Evolutionary conservation across 345 rosid species (phyloP).

Genomic region (Eucalyptus pauciflora): DNA sequence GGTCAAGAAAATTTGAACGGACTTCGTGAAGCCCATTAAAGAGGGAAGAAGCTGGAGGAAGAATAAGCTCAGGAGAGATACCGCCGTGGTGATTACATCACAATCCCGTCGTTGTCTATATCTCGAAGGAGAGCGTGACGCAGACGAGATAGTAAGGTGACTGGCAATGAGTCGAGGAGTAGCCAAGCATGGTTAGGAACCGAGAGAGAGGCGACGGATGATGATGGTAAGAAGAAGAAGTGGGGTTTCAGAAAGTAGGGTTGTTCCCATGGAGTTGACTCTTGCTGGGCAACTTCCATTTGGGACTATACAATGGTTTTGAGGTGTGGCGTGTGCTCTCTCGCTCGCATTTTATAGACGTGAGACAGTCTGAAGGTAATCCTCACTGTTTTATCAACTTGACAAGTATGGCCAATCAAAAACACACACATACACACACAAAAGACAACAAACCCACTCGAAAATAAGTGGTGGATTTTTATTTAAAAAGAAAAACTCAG

Average conservation of each 20-base stretch:
- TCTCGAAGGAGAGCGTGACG: not conserved
- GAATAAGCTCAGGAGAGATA: conserved; percentile 75
- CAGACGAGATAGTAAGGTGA: not conserved
- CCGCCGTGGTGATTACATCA: conserved; percentile 1
- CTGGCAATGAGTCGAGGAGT: not conserved
- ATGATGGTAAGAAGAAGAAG: not conserved
- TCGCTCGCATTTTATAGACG: not conserved
- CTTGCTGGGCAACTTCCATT: not conserved
- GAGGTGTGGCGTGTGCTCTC: not conserved
- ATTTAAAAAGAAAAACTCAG: not conserved
- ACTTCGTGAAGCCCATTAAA: not conserved
- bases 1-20: conserved; percentile 62
- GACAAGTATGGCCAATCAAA: not conserved
- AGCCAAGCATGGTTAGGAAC: not conserved
- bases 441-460: not conserved
- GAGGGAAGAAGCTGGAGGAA: not conserved
- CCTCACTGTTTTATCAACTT: not conserved
- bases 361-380: not conserved
- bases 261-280: not conserved
- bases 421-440: not conserved
- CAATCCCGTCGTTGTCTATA: not conserved
- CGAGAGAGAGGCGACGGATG: not conserved
- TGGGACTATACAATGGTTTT: not conserved
- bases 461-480: not conserved
- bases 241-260: not conserved